Percentiles rank a stretch among this genome's conserved stretches.
Conservation (phyloP, 768 basidiomycete genomes). For the Naematelia aurantialba region DNA sequence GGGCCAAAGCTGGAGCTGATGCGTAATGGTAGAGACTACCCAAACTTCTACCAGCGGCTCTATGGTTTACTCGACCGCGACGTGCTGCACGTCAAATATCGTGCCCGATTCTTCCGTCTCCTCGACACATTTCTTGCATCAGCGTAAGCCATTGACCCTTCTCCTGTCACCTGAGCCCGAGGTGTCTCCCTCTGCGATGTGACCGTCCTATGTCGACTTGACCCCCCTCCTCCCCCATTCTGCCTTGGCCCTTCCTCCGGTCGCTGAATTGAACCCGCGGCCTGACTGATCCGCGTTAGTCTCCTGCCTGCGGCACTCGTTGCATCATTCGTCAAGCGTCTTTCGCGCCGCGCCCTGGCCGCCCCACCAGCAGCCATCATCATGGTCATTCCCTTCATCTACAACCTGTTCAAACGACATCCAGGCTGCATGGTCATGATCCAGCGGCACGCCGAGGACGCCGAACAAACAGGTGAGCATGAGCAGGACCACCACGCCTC, state of each 20-base stretch:
- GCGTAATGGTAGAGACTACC: conserved; percentile 85
- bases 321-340: conserved; percentile 89
- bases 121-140: conserved; percentile 87
- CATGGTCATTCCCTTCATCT: conserved; percentile 85
- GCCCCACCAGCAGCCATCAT: conserved; percentile 89
- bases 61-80: conserved; percentile 85
- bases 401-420: conserved; percentile 88
- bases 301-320: conserved; percentile 86
- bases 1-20: conserved; percentile 8
- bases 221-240: too few relatives aligned
- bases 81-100: conserved; percentile 83
- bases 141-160: conserved; percentile 59
- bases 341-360: conserved; percentile 74
- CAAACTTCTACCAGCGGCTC: conserved; percentile 86
- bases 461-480: conserved; percentile 18
- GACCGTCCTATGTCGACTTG: too few relatives aligned
- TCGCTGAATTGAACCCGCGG: too few relatives aligned
- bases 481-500: too few relatives aligned
- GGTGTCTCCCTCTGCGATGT: too few relatives aligned
- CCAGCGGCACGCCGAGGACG: conserved; percentile 57
- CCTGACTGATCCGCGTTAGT: too few relatives aligned
- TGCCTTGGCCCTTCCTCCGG: too few relatives aligned
- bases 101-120: conserved; percentile 91
- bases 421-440: conserved; percentile 91
- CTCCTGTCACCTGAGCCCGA: background rate